phyloP scores from a whole-genome alignment of 257 asterid species.

The Nicotiana benthamiana region DNA sequence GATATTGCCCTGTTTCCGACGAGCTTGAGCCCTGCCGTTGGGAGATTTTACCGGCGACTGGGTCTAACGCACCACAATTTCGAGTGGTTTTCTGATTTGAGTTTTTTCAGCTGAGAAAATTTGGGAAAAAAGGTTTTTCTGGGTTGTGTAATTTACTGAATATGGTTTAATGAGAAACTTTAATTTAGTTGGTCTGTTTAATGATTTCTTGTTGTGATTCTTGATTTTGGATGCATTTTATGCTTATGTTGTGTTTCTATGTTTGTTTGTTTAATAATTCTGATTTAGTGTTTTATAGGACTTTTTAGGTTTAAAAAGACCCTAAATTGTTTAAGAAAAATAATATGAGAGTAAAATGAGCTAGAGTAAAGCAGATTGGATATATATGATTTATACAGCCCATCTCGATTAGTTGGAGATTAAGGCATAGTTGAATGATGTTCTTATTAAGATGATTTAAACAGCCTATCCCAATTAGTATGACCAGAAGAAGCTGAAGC shows the following conservation, averaged over 20 bases:
- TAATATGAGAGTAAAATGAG: neutral
- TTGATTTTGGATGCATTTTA: neutral
- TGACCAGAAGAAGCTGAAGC: neutral
- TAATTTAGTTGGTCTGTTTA: neutral
- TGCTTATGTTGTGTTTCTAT: neutral
- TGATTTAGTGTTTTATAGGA: neutral
- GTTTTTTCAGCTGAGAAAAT: neutral
- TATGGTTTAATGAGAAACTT: neutral
- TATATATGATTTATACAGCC: neutral
- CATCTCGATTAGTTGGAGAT: neutral
- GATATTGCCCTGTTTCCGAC: conserved; percentile 76
- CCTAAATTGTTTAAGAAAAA: neutral
- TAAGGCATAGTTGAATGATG: neutral
- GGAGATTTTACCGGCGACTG: conserved; percentile 76
- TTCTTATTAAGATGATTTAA: no score
- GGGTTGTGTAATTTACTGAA: conserved; percentile 5
- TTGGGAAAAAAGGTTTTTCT: neutral
- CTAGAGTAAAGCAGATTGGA: neutral
- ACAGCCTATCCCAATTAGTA: no score
- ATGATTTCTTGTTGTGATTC: neutral
- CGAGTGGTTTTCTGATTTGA: conserved; percentile 60
- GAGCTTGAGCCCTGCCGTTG: conserved; percentile 88
- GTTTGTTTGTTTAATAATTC: neutral
- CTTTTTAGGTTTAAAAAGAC: neutral
- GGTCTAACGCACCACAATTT: conserved; percentile 76